A percentile compares a stretch with the other conserved stretches of the same genome.
phyloP scores from a whole-genome alignment of 2,329 filamentous ascomycete species.

The Alternaria consortialis region DNA sequence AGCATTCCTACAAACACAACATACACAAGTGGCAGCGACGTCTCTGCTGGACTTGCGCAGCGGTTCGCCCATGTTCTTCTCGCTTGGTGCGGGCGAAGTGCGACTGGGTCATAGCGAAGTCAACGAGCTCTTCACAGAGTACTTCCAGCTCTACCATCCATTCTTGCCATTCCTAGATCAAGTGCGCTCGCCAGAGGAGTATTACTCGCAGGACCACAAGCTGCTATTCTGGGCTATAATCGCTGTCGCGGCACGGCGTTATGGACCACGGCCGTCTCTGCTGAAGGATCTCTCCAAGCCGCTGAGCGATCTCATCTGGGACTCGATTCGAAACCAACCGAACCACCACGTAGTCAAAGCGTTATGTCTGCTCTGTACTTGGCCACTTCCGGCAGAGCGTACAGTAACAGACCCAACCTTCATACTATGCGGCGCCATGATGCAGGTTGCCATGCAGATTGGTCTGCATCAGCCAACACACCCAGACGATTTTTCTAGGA shows the following conservation, averaged over 20 bases:
- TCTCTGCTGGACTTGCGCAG: conserved; percentile 55
- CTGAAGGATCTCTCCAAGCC: conserved; percentile 72
- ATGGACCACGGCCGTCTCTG: conserved; percentile 68
- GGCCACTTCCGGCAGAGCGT: conserved; percentile 83
- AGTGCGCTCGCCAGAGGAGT: conserved; percentile 70
- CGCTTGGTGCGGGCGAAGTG: conserved; percentile 61
- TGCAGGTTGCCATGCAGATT: conserved; percentile 85
- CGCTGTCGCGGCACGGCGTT: conserved; percentile 77
- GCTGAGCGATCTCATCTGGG: conserved; percentile 77
- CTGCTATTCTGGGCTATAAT: conserved; percentile 88
- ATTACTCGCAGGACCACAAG: conserved; percentile 79
- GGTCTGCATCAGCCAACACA: conserved; percentile 82
- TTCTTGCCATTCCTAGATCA: conserved; percentile 80
- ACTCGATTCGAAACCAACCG: conserved; percentile 79
- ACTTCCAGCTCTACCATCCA: conserved; percentile 78
- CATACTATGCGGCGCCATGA: conserved; percentile 83
- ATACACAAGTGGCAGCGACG: conserved; percentile 50
- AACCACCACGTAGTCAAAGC: conserved; percentile 85
- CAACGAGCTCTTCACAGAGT: conserved; percentile 72
- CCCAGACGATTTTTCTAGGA: conserved; percentile 82
- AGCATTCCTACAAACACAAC: conserved; percentile 47
- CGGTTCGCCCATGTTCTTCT: conserved; percentile 66
- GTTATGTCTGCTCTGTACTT: conserved; percentile 79
- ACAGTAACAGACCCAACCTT: conserved; percentile 83
- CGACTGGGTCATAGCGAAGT: conserved; percentile 55